Percentiles rank a stretch among this genome's conserved stretches.
Conservation (phyloP, 352 stramenopile species). For the Phytophthora hybrid region DNA sequence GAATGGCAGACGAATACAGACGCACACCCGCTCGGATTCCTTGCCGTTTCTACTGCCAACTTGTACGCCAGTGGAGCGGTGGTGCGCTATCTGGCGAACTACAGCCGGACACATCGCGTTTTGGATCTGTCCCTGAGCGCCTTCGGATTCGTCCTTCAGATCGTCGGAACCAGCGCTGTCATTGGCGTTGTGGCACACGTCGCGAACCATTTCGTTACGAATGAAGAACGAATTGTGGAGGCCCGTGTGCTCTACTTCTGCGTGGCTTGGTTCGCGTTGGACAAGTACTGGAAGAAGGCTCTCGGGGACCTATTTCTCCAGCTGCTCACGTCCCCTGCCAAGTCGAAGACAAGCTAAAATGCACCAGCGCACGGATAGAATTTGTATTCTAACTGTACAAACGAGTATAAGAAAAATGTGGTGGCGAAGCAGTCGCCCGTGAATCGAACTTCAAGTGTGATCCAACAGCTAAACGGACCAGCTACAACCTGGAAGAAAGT, state of each 20-base stretch:
- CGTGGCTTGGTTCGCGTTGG: conserved; percentile 72
- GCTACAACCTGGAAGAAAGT: neutral
- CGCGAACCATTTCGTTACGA: conserved; percentile 65
- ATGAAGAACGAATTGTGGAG: conserved; percentile 56
- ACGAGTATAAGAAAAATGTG: neutral
- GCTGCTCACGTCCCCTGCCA: conserved; percentile 27
- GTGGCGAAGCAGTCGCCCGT: neutral
- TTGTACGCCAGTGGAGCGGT: conserved; percentile 74
- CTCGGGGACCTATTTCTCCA: conserved; percentile 46
- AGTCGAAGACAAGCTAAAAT: conserved; percentile 33
- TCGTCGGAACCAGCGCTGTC: conserved; percentile 44
- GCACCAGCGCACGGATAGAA: conserved; percentile 19
- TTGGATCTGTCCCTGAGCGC: conserved; percentile 45
- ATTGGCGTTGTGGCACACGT: conserved; percentile 66
- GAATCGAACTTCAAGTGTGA: neutral
- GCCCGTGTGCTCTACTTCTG: conserved; percentile 65
- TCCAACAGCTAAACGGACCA: neutral
- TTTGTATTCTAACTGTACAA: conserved; percentile 9
- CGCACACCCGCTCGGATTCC: conserved; percentile 68
- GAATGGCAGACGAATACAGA: conserved; percentile 59
- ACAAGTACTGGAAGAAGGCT: conserved; percentile 78
- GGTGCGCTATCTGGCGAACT: conserved; percentile 65
- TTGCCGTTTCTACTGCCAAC: conserved; percentile 71
- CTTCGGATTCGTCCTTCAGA: conserved; percentile 59
- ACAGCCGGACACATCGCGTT: conserved; percentile 46